Conservation (phyloP, 345 rosid species). For the Rhodomyrtus tomentosa region DNA sequence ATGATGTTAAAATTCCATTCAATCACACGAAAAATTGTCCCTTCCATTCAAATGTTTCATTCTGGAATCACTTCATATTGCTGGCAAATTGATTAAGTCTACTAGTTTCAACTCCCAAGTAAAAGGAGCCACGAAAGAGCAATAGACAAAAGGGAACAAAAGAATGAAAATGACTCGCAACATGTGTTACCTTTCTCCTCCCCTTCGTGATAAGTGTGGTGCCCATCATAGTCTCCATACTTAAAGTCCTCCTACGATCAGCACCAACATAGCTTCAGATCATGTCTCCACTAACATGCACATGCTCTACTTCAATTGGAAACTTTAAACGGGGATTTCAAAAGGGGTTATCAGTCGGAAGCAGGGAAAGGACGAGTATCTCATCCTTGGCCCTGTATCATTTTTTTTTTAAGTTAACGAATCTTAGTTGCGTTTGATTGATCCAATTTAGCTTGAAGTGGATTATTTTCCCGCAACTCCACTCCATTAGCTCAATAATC, state of each 20-base stretch:
- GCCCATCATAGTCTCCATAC: conserved; percentile 71
- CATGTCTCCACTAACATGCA: neutral
- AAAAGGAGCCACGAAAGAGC: neutral
- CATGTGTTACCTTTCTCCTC: conserved; percentile 26
- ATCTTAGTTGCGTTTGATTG: neutral
- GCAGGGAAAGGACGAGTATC: neutral
- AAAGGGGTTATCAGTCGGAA: neutral
- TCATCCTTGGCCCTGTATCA: neutral
- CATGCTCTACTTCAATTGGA: neutral
- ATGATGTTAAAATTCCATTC: neutral
- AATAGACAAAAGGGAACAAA: neutral
- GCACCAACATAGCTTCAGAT: neutral
- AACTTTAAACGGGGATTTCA: neutral
- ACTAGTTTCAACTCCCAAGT: neutral
- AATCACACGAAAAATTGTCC: neutral
- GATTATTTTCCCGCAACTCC: neutral
- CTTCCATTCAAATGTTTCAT: neutral
- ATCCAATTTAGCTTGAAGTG: neutral
- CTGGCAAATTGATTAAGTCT: neutral
- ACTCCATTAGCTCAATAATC: neutral
- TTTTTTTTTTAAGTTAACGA: neutral
- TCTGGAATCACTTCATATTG: neutral
- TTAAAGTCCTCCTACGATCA: conserved; percentile 57
- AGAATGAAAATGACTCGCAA: neutral
- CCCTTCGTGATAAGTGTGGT: conserved; percentile 73